Evolutionary conservation across 768 basidiomycete species (phyloP).

Genomic region (Pisolithus marmoratus): DNA sequence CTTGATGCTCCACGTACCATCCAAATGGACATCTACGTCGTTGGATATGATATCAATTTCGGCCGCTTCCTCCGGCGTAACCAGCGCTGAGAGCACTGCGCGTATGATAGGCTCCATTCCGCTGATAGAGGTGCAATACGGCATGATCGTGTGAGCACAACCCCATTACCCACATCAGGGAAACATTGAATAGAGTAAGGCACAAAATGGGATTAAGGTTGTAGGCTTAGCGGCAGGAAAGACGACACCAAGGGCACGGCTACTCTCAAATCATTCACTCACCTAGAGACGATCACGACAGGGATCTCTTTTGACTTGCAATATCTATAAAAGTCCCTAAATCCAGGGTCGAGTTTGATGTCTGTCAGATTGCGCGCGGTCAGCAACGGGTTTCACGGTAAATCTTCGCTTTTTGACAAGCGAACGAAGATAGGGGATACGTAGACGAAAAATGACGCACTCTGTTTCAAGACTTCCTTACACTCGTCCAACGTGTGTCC

Average conservation of each 20-base stretch:
- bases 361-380: constrained; percentile 39
- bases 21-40: constrained; percentile 60
- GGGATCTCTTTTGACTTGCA: constrained; percentile 79
- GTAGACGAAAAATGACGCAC: constrained; percentile 37
- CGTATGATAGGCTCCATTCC: constrained; percentile 95
- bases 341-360: constrained; percentile 82
- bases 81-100: constrained; percentile 71
- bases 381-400: not conserved
- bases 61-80: constrained; percentile 65
- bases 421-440: not conserved
- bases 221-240: not conserved
- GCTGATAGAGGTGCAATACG: constrained; percentile 32
- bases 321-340: constrained; percentile 82
- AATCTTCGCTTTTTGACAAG: not conserved
- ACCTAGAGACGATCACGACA: constrained; percentile 92
- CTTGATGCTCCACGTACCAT: constrained; percentile 75
- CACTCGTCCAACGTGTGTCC: constrained; percentile 85
- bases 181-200: not conserved
- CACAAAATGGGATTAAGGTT: constrained; percentile 6
- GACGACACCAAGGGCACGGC: not conserved
- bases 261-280: constrained; percentile 7
- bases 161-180: not conserved
- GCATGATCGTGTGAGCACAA: not conserved
- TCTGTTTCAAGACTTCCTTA: constrained; percentile 64
- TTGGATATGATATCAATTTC: constrained; percentile 94